Base-by-base conservation (phyloP, 2,329 filamentous ascomycete species). In the Talaromyces marneffei region DNA sequence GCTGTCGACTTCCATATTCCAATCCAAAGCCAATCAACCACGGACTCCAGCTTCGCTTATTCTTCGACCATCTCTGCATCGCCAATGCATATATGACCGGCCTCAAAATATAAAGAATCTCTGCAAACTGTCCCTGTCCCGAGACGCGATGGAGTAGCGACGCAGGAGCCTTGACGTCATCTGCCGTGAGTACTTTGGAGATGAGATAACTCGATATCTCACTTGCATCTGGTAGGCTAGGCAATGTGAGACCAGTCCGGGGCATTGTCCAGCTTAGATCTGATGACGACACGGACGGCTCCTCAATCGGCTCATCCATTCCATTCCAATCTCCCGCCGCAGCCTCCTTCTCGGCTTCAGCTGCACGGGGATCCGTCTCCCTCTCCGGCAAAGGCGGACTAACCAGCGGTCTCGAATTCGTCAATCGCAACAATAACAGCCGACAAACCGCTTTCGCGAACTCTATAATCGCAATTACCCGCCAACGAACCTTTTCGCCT, bases 111-210 rank as follows among this genome's bases (percentile, higher is more conserved):
- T 96, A 93, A 52, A 99, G 79, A n/a, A 92, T 79, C 78, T 99
- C 94, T 4, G 93, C 92, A 0, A 91, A 78, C 67, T 92, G 91
- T 0, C 92, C 92, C 64, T 89, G 87, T 1, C 94, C 82, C 2
- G 73, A 76, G 31, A 81, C 81, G 37, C 86, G 86, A 72, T 95
- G 92, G n/a, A 97, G 81, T 6, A 99, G 83, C 59, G 89, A 87
- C 37, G 89, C 88, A 0, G 94, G 91, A 0, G 93, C 90, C 74
- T 96, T 97, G 79, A 99, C 94, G 72, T 97, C 94, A 76, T 99
- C 94, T 8, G 94, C 91, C 0, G 91, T 96, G 52, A 99, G 82
- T 12, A 97, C 93, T 66, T 95, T 92, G 35, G 89, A 88, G 25
- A 96, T 85, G 4, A 99, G 84, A 74, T 96, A 99, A 48, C 85